Evolutionary conservation across 495 filamentous ascomycete genomes (phyloP).

Genomic region (Immersiella caudata): DNA sequence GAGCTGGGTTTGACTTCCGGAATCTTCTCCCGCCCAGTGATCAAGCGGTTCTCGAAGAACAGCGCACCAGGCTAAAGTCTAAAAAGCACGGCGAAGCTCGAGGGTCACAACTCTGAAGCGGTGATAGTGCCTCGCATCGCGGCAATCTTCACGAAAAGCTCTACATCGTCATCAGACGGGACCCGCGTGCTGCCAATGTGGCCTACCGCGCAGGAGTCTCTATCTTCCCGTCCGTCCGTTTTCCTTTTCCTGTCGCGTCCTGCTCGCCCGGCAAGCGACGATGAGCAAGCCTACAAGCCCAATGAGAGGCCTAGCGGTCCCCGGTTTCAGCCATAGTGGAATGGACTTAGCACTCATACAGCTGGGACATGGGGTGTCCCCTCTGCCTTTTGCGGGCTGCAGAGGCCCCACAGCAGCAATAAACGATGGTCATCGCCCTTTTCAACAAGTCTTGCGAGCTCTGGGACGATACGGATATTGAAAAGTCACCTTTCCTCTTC

Average conservation of each 20-base stretch:
- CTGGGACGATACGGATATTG: constrained; percentile 11
- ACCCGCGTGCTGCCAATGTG: constrained; percentile 12
- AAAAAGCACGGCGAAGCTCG: not conserved
- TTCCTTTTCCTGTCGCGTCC: constrained; percentile 2
- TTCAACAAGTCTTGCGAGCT: not conserved
- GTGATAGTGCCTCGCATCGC: constrained; percentile 12
- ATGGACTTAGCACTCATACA: constrained; percentile 16
- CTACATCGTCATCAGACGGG: constrained; percentile 13
- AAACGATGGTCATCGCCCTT: constrained; percentile 5
- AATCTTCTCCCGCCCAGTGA: constrained; percentile 30
- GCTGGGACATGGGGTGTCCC: constrained; percentile 8
- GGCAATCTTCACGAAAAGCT: constrained; percentile 7
- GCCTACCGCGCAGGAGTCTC: constrained; percentile 12
- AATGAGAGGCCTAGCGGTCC: constrained; percentile 1
- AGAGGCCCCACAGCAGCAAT: constrained; percentile 1
- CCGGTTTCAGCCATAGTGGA: constrained; percentile 20
- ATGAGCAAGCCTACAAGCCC: not conserved
- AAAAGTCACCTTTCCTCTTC: constrained; percentile 21
- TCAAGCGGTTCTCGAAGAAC: constrained; percentile 9
- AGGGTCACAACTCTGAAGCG: not conserved
- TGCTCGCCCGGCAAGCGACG: constrained; percentile 10
- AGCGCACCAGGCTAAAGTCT: constrained; percentile 25
- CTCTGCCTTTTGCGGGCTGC: constrained; percentile 5
- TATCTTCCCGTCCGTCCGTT: constrained; percentile 3
- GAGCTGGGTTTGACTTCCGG: constrained; percentile 28